Conservation (phyloP, 768 basidiomycete genomes). For the Chlorophyllum brunneum region DNA sequence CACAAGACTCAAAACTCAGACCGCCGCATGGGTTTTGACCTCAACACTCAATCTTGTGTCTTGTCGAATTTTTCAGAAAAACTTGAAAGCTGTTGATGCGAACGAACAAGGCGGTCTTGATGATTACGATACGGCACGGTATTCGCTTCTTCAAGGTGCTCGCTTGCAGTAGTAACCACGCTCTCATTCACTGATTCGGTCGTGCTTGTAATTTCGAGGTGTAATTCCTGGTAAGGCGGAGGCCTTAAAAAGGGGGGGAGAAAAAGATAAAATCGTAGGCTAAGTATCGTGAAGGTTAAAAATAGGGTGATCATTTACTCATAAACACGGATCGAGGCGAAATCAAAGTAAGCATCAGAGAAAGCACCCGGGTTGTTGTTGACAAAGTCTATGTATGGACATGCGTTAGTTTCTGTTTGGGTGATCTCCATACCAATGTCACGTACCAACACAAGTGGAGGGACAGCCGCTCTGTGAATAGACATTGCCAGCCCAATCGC, state of each 20-base stretch:
- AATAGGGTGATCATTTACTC: slow-evolving; percentile 3
- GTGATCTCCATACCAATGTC: background rate
- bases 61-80: background rate
- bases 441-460: slow-evolving; percentile 47
- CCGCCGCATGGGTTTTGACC: too few relatives aligned
- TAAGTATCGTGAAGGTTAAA: background rate
- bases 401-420: background rate
- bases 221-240: background rate
- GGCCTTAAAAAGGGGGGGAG: background rate
- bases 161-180: background rate
- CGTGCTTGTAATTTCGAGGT: background rate
- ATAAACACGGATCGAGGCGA: slow-evolving; percentile 49
- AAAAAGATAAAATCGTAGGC: background rate
- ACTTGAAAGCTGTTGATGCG: background rate
- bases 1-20: too few relatives aligned
- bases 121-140: background rate
- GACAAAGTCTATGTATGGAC: slow-evolving; percentile 43
- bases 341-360: slow-evolving; percentile 63
- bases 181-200: background rate
- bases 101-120: background rate
- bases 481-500: slow-evolving; percentile 55
- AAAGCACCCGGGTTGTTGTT: slow-evolving; percentile 62
- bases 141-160: background rate
- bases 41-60: background rate
- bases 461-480: slow-evolving; percentile 51